A percentile compares a stretch with the other conserved stretches of the same genome.
Evolutionary conservation across 2,329 filamentous ascomycete genomes (phyloP).

Genomic region (Pestalotiopsis sp.): DNA sequence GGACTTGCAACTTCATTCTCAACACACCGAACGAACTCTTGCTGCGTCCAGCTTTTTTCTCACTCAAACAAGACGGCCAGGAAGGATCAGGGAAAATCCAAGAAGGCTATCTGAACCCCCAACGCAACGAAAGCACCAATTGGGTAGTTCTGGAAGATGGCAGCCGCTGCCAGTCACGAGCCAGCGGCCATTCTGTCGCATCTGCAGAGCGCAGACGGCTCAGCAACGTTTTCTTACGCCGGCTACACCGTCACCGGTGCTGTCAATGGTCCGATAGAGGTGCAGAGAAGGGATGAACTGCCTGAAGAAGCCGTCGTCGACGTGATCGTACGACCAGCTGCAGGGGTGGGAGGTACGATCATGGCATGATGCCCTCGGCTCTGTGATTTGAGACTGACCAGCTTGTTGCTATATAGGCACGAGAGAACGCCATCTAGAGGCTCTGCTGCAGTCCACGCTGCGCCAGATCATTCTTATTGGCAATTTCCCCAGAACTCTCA

Average conservation of each 20-base stretch:
- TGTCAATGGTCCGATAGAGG: constrained; percentile 92
- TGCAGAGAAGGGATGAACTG: constrained; percentile 82
- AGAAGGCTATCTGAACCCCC: neutral
- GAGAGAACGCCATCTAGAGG: constrained; percentile 80
- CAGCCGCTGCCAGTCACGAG: constrained; percentile 40
- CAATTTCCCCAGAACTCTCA: constrained; percentile 73
- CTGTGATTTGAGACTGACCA: constrained; percentile 17
- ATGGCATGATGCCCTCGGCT: constrained; percentile 14
- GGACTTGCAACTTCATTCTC: neutral
- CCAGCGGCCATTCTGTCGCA: constrained; percentile 56
- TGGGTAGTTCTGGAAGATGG: constrained; percentile 29
- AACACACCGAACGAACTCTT: neutral
- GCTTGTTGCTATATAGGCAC: constrained; percentile 50
- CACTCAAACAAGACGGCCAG: neutral
- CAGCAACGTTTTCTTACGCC: constrained; percentile 71
- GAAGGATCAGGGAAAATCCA: neutral
- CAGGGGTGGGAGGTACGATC: constrained; percentile 73
- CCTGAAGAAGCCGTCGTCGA: constrained; percentile 90
- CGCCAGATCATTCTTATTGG: constrained; percentile 74
- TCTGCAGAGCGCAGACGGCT: constrained; percentile 75
- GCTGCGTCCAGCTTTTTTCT: neutral
- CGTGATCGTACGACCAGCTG: constrained; percentile 82
- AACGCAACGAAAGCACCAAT: neutral
- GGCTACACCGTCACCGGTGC: constrained; percentile 82
- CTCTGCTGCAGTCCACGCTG: constrained; percentile 69